phyloP scores from a whole-genome alignment of 2,329 filamentous ascomycete species.

The Calonectria crousiana region DNA sequence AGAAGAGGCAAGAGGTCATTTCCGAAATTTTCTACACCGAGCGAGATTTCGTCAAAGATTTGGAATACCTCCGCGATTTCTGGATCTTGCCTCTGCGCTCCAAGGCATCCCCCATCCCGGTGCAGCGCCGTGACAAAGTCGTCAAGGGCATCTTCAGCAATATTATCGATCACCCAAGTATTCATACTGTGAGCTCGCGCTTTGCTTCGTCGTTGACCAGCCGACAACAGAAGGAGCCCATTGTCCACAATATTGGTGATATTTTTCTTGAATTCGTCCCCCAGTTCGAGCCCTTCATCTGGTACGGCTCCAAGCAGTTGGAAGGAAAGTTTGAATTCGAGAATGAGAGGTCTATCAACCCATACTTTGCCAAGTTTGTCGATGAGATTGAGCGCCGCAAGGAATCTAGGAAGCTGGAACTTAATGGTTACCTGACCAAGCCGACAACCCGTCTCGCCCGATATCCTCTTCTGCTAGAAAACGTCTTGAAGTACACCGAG shows the following conservation, averaged over 20 bases:
- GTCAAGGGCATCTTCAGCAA: slow-evolving; percentile 97
- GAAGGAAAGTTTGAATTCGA: slow-evolving; percentile 99
- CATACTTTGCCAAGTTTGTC: slow-evolving; percentile 88
- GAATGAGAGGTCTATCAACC: slow-evolving; percentile 90
- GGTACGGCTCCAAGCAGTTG: slow-evolving; percentile 94
- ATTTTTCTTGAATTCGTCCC: slow-evolving; percentile 94
- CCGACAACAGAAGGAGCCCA: slow-evolving; percentile 88
- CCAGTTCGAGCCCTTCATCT: slow-evolving; percentile 94
- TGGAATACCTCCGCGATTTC: slow-evolving; percentile 97
- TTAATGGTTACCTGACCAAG: slow-evolving; percentile 98
- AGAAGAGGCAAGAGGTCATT: slow-evolving; percentile 98
- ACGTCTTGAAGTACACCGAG: slow-evolving; percentile 91
- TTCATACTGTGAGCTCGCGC: slow-evolving; percentile 89
- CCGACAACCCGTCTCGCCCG: slow-evolving; percentile 94
- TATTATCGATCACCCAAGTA: slow-evolving; percentile 83
- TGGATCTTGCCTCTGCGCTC: slow-evolving; percentile 95
- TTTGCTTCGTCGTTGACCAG: slow-evolving; percentile 91
- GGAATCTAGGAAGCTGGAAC: slow-evolving; percentile 94
- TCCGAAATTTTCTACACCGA: slow-evolving; percentile 99
- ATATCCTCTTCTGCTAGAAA: slow-evolving; percentile 92
- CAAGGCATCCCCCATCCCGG: slow-evolving; percentile 87
- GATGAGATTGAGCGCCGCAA: slow-evolving; percentile 97
- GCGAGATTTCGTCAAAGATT: slow-evolving; percentile 97
- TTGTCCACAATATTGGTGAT: slow-evolving; percentile 91
- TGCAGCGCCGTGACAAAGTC: slow-evolving; percentile 88